A percentile compares a stretch with the other conserved stretches of the same genome.
Conservation (phyloP, 257 asterid genomes). For the Cruciata laevipes region DNA sequence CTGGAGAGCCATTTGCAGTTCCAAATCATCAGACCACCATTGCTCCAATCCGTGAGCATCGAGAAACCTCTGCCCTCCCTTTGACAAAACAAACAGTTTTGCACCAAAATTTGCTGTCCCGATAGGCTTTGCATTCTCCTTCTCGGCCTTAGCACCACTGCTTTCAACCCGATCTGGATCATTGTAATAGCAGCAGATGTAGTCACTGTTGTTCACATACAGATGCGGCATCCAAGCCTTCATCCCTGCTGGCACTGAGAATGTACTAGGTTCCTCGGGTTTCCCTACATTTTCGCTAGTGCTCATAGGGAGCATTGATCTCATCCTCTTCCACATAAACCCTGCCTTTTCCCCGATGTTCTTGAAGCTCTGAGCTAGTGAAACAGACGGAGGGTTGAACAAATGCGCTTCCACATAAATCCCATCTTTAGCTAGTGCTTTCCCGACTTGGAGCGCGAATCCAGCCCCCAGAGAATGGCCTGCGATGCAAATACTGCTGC, state of each 20-base stretch:
- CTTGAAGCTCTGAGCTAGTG: conserved; percentile 70
- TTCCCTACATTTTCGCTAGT: conserved; percentile 22
- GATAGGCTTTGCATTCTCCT: conserved; percentile 53
- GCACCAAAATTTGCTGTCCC: conserved; percentile 35
- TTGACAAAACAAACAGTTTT: conserved; percentile 71
- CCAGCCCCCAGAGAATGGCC: conserved; percentile 98
- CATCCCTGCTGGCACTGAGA: conserved; percentile 32
- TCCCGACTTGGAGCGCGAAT: conserved; percentile 93
- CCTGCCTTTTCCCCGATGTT: conserved; percentile 72
- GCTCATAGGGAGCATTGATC: conserved; percentile 49
- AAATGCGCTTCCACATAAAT: conserved; percentile 82
- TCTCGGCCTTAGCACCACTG: conserved; percentile 18
- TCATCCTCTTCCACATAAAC: conserved; percentile 63
- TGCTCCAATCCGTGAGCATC: conserved; percentile 98
- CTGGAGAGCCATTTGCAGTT: conserved; percentile 58
- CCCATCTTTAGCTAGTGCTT: conserved; percentile 89
- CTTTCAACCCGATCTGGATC: conserved; percentile 43
- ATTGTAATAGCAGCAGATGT: conserved; percentile 78
- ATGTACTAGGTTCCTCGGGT: conserved; percentile 18
- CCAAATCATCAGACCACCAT: conserved; percentile 98
- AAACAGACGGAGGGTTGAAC: conserved; percentile 95
- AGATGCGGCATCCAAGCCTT: conserved; percentile 84
- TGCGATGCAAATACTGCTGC: conserved; percentile 62
- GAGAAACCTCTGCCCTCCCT: conserved; percentile 86
- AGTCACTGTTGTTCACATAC: conserved; percentile 86